A percentile compares a stretch with the other conserved stretches of the same genome.
Evolutionary conservation across 495 filamentous ascomycete genomes (phyloP).

Genomic region (Beverwykella pulmonaria): DNA sequence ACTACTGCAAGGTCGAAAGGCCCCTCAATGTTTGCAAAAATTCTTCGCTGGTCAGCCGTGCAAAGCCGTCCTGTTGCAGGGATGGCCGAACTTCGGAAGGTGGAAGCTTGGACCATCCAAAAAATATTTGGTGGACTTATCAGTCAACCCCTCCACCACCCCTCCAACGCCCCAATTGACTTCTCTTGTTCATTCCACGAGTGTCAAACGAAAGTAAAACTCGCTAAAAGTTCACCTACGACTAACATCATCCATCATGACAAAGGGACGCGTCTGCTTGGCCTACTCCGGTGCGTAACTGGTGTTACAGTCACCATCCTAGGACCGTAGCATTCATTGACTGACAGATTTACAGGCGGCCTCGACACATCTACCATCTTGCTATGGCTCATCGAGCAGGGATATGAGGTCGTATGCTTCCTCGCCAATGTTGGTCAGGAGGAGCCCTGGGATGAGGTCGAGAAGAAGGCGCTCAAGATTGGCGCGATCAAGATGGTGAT

Average conservation of each 20-base stretch:
- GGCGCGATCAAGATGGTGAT: slow-evolving; percentile 66
- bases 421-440: slow-evolving; percentile 51
- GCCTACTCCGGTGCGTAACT: slow-evolving; percentile 30
- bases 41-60: not conserved
- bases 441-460: slow-evolving; percentile 66
- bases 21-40: not conserved
- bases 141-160: slow-evolving; percentile 8
- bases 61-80: slow-evolving; percentile 22
- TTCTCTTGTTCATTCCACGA: not conserved
- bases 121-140: slow-evolving; percentile 3
- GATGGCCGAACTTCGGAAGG: slow-evolving; percentile 15
- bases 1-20: slow-evolving; percentile 6
- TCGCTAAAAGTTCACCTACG: not conserved
- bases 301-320: not conserved
- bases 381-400: slow-evolving; percentile 40
- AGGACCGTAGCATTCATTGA: not conserved
- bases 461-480: slow-evolving; percentile 69
- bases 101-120: slow-evolving; percentile 30
- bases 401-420: slow-evolving; percentile 69
- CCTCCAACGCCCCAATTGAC: not conserved
- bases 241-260: slow-evolving; percentile 6
- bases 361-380: slow-evolving; percentile 34
- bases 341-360: slow-evolving; percentile 27
- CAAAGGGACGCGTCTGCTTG: slow-evolving; percentile 36
- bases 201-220: not conserved